Base-by-base conservation (phyloP, 1,139 yeast species). In the Kurtzmaniella natalensis region DNA sequence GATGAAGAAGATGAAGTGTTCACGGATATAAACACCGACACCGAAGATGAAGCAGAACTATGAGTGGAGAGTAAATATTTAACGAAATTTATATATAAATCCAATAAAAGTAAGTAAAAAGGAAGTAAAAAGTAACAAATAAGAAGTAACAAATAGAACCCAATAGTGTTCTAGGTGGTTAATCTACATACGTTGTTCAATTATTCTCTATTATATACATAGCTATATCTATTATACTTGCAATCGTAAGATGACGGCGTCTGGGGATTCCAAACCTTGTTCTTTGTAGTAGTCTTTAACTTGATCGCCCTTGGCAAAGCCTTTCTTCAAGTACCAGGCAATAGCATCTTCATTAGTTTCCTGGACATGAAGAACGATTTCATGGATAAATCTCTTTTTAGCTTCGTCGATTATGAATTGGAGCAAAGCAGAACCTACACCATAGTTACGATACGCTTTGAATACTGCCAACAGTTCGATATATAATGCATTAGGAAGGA, bases 391-490 rank as follows among this genome's bases (percentile, higher is more conserved):
- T 37, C 66, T 61, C 34, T 52, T 56, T 44, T 70, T 70, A 4
- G 87, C 74, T 37, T 75, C 68, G 22, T 71, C 72, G 22, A 76
- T 64, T 14, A 82, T 57, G 54, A 67, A 77, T 2, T 71, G 61
- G 34, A 86, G 54, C 33, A 85, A 64, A 47, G 65, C 59, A 9
- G 61, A 53, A n/a, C 88, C 95, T 29, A 84, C 69, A 1, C 87
- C 85, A 42, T 64, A 61, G 20, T 64, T 55, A 41, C 81, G 61
- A 54, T 83, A 86, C 1, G 76, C 72, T 28, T 72, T 61, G 42
- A 83, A 59, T 6, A 85, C 89, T 0, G 79, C 85, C 30, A 86
- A 55, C 3, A 80, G 68, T 51, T 82, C 84, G 25, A 86, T 68
- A 46, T 81, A 76, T 1, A 84, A 69, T 5, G 78, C 74, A 42